Base-by-base conservation (phyloP, 495 filamentous ascomycete species). In the Talaromyces liani region DNA sequence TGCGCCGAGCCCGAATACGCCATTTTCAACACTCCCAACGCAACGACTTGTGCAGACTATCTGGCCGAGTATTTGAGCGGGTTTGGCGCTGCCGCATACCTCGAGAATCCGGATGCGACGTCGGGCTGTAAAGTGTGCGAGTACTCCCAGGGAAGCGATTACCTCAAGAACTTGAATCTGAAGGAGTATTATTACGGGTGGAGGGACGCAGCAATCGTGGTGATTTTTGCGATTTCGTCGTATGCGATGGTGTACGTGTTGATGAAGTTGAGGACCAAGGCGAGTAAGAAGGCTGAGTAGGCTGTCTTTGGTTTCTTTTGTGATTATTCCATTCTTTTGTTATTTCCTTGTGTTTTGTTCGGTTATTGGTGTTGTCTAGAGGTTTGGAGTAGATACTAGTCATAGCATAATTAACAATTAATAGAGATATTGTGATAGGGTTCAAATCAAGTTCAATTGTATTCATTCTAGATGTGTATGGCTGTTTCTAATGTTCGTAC, bases 1-100 rank as follows among this genome's bases (percentile, higher is more conserved):
- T 92, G 89, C 77, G 75, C 82, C 41, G 64, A 72, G 2, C 79
- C 77, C 63, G 89, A 92, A 70, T 80, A 78, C 39, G 72, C 85
- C 27, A 65, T 75, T 9, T 86, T 92, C 69, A 65, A 76, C n/a
- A 82, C 88, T 0, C 79, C 80, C 6, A 66, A 69, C 34, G 77
- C 75, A 61, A 63, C 70, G 22, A 83, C 78, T 4, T 92, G 88
- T 69, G 71, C 39, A n/a, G 64, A 83, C 24, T 93, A 90, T 71
- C 67, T 90, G 60, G 58, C 61, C 2, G 20, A 69, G 0, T 90
- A 84, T 65, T 80, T 83, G 33, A 39, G 67, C 3, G 67, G 65
- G 1, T 72, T 74, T 0, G 84, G 84, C 4, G 81, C 82, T 0
- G 79, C 81, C 58, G 68, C 73, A 63, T 75, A 75, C 62, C 77